A percentile compares a stretch with the other conserved stretches of the same genome.
phyloP scores from a whole-genome alignment of 345 rosid species.

The Cochlearia excelsa region DNA sequence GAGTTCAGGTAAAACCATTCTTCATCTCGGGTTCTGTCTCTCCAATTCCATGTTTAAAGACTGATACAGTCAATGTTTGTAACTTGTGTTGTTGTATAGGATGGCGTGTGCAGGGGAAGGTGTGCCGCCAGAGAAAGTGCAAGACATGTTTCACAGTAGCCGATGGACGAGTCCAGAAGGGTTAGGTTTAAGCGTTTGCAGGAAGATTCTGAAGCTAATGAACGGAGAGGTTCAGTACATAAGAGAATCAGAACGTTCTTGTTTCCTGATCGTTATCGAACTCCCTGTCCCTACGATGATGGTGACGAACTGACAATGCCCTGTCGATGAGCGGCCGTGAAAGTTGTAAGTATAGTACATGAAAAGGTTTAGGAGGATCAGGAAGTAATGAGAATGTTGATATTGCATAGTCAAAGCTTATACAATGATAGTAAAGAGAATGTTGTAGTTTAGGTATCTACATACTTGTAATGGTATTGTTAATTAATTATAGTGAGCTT shows the following conservation, averaged over 20 bases:
- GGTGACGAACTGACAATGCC: not conserved
- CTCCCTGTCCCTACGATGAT: constrained; percentile 42
- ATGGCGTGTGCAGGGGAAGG: constrained; percentile 91
- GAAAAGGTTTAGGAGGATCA: constrained; percentile 2
- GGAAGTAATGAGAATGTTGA: too few relatives aligned
- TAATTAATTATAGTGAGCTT: too few relatives aligned
- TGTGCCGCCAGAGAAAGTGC: constrained; percentile 74
- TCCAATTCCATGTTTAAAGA: not conserved
- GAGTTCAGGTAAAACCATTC: constrained; percentile 67
- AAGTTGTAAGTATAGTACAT: not conserved
- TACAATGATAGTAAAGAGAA: too few relatives aligned
- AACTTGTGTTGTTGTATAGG: constrained; percentile 34
- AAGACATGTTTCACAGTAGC: constrained; percentile 82
- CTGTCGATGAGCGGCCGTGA: not conserved
- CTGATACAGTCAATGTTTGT: not conserved
- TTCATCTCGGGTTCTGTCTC: not conserved
- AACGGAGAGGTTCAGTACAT: constrained; percentile 88
- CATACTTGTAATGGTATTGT: too few relatives aligned
- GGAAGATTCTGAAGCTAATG: constrained; percentile 85
- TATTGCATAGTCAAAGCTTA: too few relatives aligned
- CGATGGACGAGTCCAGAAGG: constrained; percentile 81
- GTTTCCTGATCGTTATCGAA: constrained; percentile 64
- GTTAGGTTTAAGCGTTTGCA: constrained; percentile 81
- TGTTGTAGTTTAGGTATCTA: too few relatives aligned
- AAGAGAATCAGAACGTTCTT: constrained; percentile 73